phyloP scores from a whole-genome alignment of 2,329 filamentous ascomycete genomes.

The Fusarium duplospermum region DNA sequence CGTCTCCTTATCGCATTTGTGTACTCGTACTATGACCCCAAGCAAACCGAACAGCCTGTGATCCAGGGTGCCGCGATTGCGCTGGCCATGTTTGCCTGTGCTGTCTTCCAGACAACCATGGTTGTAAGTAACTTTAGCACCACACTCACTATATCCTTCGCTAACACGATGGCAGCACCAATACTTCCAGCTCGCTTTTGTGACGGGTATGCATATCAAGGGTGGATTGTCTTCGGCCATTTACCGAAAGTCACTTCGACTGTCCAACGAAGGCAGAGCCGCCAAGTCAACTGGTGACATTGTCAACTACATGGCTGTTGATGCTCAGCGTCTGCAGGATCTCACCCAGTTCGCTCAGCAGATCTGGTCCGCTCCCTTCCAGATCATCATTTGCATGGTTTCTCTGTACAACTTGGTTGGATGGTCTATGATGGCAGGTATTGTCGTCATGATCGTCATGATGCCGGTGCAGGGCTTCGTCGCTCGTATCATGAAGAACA shows the following conservation, averaged over 20 bases:
- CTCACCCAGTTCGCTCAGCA: conserved; percentile 96
- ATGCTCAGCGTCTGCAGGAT: conserved; percentile 94
- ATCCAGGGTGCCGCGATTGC: conserved; percentile 89
- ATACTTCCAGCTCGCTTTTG: conserved; percentile 95
- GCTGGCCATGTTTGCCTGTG: conserved; percentile 90
- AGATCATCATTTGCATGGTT: conserved; percentile 94
- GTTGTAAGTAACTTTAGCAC: conserved; percentile 54
- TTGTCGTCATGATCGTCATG: conserved; percentile 96
- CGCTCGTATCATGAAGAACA: conserved; percentile 89
- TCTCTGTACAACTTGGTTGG: conserved; percentile 97
- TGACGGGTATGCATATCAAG: conserved; percentile 97
- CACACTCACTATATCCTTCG: not conserved
- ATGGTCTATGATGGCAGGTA: conserved; percentile 93
- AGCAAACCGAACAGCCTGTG: conserved; percentile 75
- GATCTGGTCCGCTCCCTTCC: conserved; percentile 95
- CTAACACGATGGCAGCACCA: conserved; percentile 69
- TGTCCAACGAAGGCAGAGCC: conserved; percentile 93
- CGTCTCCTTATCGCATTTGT: conserved; percentile 87
- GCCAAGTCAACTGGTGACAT: conserved; percentile 96
- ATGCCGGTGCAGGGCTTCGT: conserved; percentile 95
- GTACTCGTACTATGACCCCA: conserved; percentile 73
- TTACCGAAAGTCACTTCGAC: conserved; percentile 87
- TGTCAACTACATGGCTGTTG: conserved; percentile 99
- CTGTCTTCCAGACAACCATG: conserved; percentile 86
- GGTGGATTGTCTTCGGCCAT: conserved; percentile 89